Percentiles rank a stretch among this genome's conserved stretches.
Conservation (phyloP, 441 rosid genomes). For the Populus hybrid region DNA sequence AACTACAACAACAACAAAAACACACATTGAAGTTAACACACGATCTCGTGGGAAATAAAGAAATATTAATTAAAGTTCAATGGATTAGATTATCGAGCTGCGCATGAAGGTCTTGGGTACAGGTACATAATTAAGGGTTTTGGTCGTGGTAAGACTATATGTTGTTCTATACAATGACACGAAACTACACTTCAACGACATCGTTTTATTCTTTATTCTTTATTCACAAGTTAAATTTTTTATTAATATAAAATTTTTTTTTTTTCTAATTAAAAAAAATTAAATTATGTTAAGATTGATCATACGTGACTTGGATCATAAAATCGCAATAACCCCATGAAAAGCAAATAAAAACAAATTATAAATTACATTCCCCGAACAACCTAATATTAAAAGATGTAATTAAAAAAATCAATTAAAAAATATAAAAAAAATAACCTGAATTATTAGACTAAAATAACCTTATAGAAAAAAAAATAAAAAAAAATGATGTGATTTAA, state of each 20-base stretch:
- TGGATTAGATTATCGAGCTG: conserved; percentile 49
- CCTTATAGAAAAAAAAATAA: no score
- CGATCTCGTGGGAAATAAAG: conserved; percentile 14
- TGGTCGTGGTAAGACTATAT: conserved; percentile 17
- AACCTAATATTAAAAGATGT: no score
- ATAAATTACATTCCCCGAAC: fast-evolving
- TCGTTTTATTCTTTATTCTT: not conserved
- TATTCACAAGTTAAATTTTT: not conserved
- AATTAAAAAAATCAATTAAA: no score
- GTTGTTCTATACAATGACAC: conserved; percentile 14
- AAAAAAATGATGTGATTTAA: no score
- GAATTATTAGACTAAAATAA: no score
- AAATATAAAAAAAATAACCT: no score
- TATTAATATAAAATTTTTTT: no score
- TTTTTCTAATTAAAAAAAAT: no score
- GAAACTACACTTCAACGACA: not conserved
- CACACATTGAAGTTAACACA: conserved; percentile 2
- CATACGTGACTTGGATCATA: no score
- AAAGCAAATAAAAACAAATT: no score
- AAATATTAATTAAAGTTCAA: conserved; percentile 25
- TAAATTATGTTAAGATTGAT: no score
- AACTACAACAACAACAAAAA: no score
- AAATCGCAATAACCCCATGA: fast-evolving
- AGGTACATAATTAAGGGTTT: conserved; percentile 23
- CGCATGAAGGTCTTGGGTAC: conserved; percentile 33